Evolutionary conservation across 2,329 filamentous ascomycete genomes (phyloP).

Genomic region (Sporothrix pseudoabietina): DNA sequence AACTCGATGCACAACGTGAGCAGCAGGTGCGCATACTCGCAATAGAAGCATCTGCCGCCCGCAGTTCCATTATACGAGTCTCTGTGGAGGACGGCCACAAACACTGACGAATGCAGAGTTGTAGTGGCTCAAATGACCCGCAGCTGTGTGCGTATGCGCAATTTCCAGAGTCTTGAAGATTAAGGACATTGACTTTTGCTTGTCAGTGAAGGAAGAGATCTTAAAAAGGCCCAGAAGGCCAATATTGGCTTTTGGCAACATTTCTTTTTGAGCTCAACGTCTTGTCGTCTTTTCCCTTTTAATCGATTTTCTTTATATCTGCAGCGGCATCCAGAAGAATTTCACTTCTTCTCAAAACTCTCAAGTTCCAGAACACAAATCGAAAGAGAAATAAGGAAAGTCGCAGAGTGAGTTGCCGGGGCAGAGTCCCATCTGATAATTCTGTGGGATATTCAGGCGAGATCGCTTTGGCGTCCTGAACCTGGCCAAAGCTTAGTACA

Average conservation of each 20-base stretch:
- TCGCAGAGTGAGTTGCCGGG: not conserved
- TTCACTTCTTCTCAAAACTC: not conserved
- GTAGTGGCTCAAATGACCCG: not conserved
- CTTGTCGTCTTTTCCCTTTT: not conserved
- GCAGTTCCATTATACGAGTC: not conserved
- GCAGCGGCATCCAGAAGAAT: not conserved
- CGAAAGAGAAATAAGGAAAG: not conserved
- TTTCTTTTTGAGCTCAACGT: not conserved
- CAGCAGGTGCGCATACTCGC: not conserved
- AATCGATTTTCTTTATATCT: not conserved
- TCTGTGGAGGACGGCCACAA: constrained; percentile 20
- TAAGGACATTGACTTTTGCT: not conserved
- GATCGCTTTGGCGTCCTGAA: not conserved
- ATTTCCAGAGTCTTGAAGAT: not conserved
- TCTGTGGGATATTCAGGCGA: not conserved
- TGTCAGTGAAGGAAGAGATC: not conserved
- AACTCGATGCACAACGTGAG: not conserved
- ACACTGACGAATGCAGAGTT: constrained; percentile 5
- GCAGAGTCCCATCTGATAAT: constrained; percentile 25
- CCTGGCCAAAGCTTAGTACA: not conserved
- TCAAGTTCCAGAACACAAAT: not conserved
- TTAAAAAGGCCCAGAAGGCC: not conserved
- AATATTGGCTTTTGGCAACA: not conserved
- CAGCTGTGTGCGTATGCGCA: constrained; percentile 9
- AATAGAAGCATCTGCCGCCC: not conserved